Evolutionary conservation across 2,329 filamentous ascomycete species (phyloP).

Genomic region (Aspergillus texensis): DNA sequence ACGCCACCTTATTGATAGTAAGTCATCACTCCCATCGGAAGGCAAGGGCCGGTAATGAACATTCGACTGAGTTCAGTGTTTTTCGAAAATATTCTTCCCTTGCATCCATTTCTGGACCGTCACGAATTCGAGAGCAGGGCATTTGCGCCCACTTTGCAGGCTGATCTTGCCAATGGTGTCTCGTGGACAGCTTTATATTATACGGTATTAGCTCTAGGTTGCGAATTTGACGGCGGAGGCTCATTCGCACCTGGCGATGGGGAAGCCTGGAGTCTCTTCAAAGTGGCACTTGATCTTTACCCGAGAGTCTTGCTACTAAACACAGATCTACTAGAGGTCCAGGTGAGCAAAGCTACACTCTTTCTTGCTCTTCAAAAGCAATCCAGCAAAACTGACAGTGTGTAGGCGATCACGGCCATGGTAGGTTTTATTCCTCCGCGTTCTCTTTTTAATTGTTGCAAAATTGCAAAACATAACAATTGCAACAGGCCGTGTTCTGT

Average conservation of each 20-base stretch:
- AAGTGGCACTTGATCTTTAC: neutral
- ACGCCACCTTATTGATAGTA: neutral
- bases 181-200: neutral
- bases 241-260: neutral
- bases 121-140: neutral
- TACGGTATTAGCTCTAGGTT: neutral
- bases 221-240: neutral
- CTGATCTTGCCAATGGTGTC: neutral
- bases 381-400: neutral
- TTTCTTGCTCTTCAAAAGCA: neutral
- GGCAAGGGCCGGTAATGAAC: neutral
- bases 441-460: no score
- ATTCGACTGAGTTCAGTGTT: neutral
- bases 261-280: neutral
- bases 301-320: neutral
- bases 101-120: neutral
- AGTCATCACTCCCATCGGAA: neutral
- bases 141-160: neutral
- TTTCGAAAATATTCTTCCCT: neutral
- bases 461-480: neutral
- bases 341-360: neutral
- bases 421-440: neutral
- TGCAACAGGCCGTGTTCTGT: neutral
- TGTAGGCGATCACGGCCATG: neutral
- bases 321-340: neutral